Conservation (phyloP, 2,329 filamentous ascomycete species). For the Pestalotiopsis sp. region DNA sequence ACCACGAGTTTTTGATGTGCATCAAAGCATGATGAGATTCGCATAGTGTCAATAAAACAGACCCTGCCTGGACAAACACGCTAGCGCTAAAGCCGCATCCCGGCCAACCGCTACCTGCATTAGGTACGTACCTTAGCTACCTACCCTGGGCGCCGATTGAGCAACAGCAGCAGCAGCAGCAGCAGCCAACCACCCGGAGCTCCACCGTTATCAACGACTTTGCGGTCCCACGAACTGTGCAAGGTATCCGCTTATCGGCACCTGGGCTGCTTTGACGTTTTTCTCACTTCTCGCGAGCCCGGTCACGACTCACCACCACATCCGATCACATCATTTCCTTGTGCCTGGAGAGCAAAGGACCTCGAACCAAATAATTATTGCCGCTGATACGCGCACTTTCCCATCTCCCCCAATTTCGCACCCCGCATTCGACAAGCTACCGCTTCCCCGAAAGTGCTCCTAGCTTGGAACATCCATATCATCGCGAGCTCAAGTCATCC, state of each 20-base stretch:
- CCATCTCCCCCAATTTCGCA: slow-evolving; percentile 1
- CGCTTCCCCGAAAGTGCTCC: slow-evolving; percentile 2
- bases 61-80: background rate
- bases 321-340: background rate
- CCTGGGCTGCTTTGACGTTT: background rate
- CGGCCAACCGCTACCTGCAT: background rate
- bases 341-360: background rate
- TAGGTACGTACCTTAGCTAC: no score
- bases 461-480: background rate
- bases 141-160: no score
- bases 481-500: background rate
- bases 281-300: background rate
- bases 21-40: background rate
- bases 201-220: slow-evolving; percentile 7
- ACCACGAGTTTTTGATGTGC: background rate
- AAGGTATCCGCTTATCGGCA: slow-evolving; percentile 8
- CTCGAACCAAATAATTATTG: background rate
- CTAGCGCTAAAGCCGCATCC: slow-evolving; percentile 1
- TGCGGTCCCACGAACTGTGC: background rate
- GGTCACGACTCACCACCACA: background rate
- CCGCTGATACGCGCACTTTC: background rate
- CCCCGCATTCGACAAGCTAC: background rate
- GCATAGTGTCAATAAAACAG: slow-evolving; percentile 6
- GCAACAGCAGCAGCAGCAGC: background rate
- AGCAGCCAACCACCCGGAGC: slow-evolving; percentile 3